Base-by-base conservation (phyloP, 1,284 basidiomycete genomes). In the Trametes pubescens region DNA sequence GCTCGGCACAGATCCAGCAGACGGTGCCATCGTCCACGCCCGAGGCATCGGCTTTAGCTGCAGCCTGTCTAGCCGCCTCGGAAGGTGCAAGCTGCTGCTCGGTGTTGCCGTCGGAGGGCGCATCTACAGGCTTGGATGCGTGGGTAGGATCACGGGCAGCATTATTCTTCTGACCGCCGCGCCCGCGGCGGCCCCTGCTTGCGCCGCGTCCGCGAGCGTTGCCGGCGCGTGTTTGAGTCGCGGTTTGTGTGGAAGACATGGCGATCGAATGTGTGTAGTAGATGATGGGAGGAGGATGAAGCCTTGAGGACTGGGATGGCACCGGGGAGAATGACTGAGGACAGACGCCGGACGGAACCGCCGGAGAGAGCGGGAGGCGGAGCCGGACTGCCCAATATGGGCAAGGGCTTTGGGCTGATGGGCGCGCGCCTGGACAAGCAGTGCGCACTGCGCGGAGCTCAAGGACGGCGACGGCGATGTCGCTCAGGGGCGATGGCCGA, bases 1-100 rank as follows among this genome's bases (percentile, higher is more conserved):
- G 92, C 74, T 99, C 96, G 1, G 97, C 96, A 73, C 97, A 99
- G 76, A 99, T 99, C 84, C 91, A 97, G 80, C 98, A 99, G 4
- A 91, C 76, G 16, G 83, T 71, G 51, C 79, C 74, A 73, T 84
- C 82, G 54, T 82, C 80, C 34, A 55, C 69, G 18, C 71, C 69
- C 2, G 51, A 59, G 18, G 51, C 49, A 2, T 67, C 64, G 0
- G 61, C 52, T 24, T 56, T 47, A 4, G 58, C 44, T 35, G 26
- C 61, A 21, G 51, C 59, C 13, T 56, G 38, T 3, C 59, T 55
- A 29, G 61, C 62, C 10, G 57, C 57, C 47, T 63, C 60, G 14
- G 62, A 35, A 6, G 51, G 18, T 29, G n/a, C 53, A 10, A n/a
- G 14, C 26, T 52, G 44, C 29, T 51, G 21, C n/a, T 62, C 59